A percentile compares a stretch with the other conserved stretches of the same genome.
These are phyloP conservation scores for Clavaria fumosa DNA, from an alignment of 768 basidiomycete species.

Conservation along the genomic window DNA sequence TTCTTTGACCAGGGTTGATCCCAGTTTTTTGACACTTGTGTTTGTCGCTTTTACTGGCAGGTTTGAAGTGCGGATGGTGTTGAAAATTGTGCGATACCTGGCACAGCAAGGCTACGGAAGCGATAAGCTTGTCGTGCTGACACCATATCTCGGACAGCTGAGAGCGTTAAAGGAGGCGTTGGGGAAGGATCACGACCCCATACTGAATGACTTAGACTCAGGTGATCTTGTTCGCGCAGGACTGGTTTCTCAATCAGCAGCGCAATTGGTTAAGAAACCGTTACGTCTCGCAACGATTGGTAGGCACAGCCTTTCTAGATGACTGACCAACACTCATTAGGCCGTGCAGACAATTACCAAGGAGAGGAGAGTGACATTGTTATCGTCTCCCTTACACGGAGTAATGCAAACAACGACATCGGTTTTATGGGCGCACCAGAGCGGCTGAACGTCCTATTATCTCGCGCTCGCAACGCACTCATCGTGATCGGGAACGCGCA, in stretches of 20 bases:
- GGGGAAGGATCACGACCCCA: slow-evolving; percentile 34
- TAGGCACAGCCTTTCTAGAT: slow-evolving; percentile 13
- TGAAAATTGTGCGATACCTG: slow-evolving; percentile 51
- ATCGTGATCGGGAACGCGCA: slow-evolving; percentile 50
- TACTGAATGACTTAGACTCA: slow-evolving; percentile 48
- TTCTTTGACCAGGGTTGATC: no score
- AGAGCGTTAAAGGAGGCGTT: slow-evolving; percentile 32
- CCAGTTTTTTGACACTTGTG: no score
- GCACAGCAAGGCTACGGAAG: slow-evolving; percentile 54
- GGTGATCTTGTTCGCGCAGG: slow-evolving; percentile 45
- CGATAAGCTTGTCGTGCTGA: slow-evolving; percentile 44
- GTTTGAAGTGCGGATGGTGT: slow-evolving; percentile 47
- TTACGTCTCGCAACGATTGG: slow-evolving; percentile 54
- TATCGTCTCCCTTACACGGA: slow-evolving; percentile 42
- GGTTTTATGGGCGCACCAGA: slow-evolving; percentile 62
- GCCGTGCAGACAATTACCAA: slow-evolving; percentile 52
- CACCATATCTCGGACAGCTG: slow-evolving; percentile 57
- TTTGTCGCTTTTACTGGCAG: no score
- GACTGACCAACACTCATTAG: not conserved
- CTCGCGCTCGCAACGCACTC: slow-evolving; percentile 47
- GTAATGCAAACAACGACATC: slow-evolving; percentile 38
- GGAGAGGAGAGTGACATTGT: slow-evolving; percentile 64
- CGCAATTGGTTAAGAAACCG: slow-evolving; percentile 26
- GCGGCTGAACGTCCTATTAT: slow-evolving; percentile 55
- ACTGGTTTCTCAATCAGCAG: slow-evolving; percentile 24